Base-by-base conservation (phyloP, 345 rosid genomes). In the Syzygium aqueum region DNA sequence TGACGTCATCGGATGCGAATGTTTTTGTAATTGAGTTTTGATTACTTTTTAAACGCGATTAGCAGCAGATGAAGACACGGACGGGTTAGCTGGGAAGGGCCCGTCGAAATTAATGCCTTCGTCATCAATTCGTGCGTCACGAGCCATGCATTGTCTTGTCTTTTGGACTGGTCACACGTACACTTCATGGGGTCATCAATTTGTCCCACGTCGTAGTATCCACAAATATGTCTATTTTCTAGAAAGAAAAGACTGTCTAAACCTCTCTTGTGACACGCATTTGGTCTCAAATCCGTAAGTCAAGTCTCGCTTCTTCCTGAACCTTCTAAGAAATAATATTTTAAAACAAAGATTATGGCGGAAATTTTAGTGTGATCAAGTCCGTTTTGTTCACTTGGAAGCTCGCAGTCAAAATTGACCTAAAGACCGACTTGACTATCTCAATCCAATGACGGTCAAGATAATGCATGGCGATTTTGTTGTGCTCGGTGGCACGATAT, bases 311-410 rank as follows among this genome's bases (percentile, higher is more conserved):
- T 43, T 43, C 46, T 43, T 43, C 46, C 73, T 0, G 73, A 61
- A n/a, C 73, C 73, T 61, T 43, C 46, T 7, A 5, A 43, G 46
- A 43, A 43, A 43, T 43, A 43, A 5, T 43, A 43, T 43, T 43
- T 43, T 43, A 43, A n/a, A 61, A 61, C 27, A n/a, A 6, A 0
- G 13, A 61, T 11, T 11, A 0, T n/a, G 19, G 19, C 28, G 19
- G n/a, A 61, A 61, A n/a, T 61, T 13, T 61, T n/a, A n/a, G 73
- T 0, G 0, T n/a, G 8, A 61, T 61, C 1, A 0, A 61, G 33
- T 61, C 37, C 15, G 30, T 8, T 43, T 43, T 61, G 5, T 61
- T 61, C 73, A n/a, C 9, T 61, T 4, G 1, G n/a, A 9, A 0
- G 0, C 8, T 61, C 16, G 33, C n/a, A 3, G 37, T 61, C 15